Evolutionary conservation across 139 green algal species (phyloP), one percentile per base, ranked within the genome.

Genomic region (Chlorella sp.): DNA sequence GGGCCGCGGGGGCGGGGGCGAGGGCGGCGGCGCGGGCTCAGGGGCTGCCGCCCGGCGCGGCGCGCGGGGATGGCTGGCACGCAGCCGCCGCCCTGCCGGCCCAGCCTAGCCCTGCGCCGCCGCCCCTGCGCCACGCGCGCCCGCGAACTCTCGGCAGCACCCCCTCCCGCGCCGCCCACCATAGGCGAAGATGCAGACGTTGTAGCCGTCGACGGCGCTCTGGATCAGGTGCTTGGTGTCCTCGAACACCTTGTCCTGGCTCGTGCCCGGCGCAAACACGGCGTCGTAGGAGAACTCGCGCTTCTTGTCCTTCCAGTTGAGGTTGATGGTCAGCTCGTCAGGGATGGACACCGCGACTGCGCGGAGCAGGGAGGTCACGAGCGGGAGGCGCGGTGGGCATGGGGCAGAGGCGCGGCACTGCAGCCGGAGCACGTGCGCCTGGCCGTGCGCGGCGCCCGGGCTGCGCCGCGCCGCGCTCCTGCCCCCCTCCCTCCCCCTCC

Each of bases 221-320:
- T 97, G 95, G 67, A 99, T 92, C 50, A 99, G 81, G 77, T 98
- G 94, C 87, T 93, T 92, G 48, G 94, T 98, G 83, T 98, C 95
- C 73, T 97, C 94, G 84, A 99, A 99, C 61, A 99, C 90, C 80
- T 87, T 77, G 27, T 96, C 94, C 82, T 98, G 94, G 23, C 62
- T 80, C 27, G 86, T 84, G 14, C 58, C 67, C 2, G 81, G 73
- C 14, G 63, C 27, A 74, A 97, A 97, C 9, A 95, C 91, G 40
- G 76, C 62, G 80, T 99, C 95, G 79, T 98, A 99, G 78, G 87
- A 83, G 84, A 97, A 97, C 84, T 95, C 89, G 27, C 92, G 87
- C 88, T 97, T 97, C 79, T 94, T 90, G 69, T 97, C 94, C 79
- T 93, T 95, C 93, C 94, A 98, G 11, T 87, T 77, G 69, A 98